phyloP scores from a whole-genome alignment of 805 yeast genomes.

The Candida lessepsii region DNA sequence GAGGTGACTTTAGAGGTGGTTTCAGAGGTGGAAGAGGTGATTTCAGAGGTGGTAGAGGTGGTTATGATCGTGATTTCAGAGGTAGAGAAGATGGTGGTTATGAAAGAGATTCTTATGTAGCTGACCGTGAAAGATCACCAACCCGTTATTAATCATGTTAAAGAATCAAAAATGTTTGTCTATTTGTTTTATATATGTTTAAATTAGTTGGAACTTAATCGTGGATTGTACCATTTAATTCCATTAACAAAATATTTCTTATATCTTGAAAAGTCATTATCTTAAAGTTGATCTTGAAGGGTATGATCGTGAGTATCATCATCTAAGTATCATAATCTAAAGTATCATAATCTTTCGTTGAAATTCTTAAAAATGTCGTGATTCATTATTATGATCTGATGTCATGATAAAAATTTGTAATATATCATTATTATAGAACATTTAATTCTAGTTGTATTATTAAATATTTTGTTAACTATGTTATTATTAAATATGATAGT shows the following conservation, averaged over 20 bases:
- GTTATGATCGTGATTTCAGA: slow-evolving; percentile 42
- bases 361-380: background rate
- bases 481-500: background rate
- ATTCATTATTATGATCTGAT: background rate
- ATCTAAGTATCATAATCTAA: too few species aligned
- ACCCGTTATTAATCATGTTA: slow-evolving; percentile 53
- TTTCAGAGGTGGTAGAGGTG: slow-evolving; percentile 33
- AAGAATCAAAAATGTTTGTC: background rate
- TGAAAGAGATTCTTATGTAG: slow-evolving; percentile 45
- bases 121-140: slow-evolving; percentile 61
- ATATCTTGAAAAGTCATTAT: slow-evolving; percentile 5
- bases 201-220: slow-evolving; percentile 11
- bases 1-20: slow-evolving; percentile 29
- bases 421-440: background rate
- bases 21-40: slow-evolving; percentile 38
- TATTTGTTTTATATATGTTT: slow-evolving; percentile 12
- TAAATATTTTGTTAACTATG: background rate
- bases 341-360: slow-evolving; percentile 1
- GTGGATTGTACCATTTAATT: slow-evolving; percentile 8
- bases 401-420: background rate
- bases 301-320: too few species aligned
- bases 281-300: background rate
- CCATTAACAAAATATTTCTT: slow-evolving; percentile 6
- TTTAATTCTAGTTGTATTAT: slow-evolving; percentile 2
- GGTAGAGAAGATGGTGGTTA: slow-evolving; percentile 36